Evolutionary conservation across 352 stramenopile genomes (phyloP).

Genomic region (Sclerospora graminicola): DNA sequence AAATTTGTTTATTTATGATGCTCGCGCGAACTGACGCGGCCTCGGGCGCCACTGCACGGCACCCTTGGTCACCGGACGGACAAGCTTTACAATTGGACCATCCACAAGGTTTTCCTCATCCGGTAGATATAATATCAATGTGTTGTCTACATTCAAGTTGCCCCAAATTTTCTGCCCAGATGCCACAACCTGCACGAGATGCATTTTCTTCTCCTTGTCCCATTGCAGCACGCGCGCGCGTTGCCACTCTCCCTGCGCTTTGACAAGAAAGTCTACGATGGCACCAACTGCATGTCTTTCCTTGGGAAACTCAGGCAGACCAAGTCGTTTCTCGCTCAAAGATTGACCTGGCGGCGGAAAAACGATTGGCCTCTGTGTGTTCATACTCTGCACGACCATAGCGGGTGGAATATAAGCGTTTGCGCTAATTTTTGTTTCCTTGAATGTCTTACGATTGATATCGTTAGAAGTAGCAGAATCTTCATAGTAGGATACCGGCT

Average conservation of each 20-base stretch:
- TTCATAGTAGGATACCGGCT: constrained; percentile 7
- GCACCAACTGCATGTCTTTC: constrained; percentile 36
- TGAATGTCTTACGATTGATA: constrained; percentile 17
- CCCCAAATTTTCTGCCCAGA: constrained; percentile 53
- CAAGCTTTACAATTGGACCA: constrained; percentile 47
- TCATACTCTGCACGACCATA: constrained; percentile 36
- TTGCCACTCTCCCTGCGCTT: constrained; percentile 57
- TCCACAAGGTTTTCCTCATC: constrained; percentile 47
- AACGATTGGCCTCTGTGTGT: constrained; percentile 26
- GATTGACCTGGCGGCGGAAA: constrained; percentile 28
- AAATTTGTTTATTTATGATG: constrained; percentile 8
- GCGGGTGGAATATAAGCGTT: constrained; percentile 27
- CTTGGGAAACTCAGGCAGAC: constrained; percentile 44
- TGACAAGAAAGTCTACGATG: constrained; percentile 67
- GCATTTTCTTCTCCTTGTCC: constrained; percentile 48
- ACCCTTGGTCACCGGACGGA: constrained; percentile 48
- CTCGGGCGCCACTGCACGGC: constrained; percentile 58
- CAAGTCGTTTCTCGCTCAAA: constrained; percentile 21
- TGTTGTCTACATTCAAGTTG: constrained; percentile 43
- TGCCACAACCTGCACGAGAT: constrained; percentile 53
- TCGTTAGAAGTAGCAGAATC: constrained; percentile 7
- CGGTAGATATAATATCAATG: constrained; percentile 53
- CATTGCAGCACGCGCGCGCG: constrained; percentile 62
- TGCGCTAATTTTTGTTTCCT: constrained; percentile 26
- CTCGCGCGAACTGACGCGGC: constrained; percentile 44